A percentile compares a stretch with the other conserved stretches of the same genome.
phyloP scores from a whole-genome alignment of 305 asterid species.

The Fraxinus velutina region DNA sequence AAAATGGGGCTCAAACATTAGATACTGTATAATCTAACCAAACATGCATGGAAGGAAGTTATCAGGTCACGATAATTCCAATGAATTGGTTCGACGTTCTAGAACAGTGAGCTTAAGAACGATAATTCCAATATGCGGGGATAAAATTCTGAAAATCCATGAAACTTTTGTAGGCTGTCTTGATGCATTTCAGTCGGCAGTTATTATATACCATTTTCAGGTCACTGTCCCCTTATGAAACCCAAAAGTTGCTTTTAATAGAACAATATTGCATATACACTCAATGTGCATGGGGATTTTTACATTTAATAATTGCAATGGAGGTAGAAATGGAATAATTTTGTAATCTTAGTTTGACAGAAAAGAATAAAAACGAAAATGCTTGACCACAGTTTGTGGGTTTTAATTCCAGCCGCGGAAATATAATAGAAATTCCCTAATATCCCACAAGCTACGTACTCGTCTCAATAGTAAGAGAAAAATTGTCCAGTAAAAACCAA shows the following conservation, averaged over 20 bases:
- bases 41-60: neutral
- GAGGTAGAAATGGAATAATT: neutral
- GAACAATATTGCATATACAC: neutral
- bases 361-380: neutral
- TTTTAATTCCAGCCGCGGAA: neutral
- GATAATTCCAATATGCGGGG: constrained; percentile 23
- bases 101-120: neutral
- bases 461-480: neutral
- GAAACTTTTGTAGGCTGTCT: neutral
- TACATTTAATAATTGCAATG: neutral
- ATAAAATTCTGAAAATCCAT: neutral
- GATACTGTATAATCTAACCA: neutral
- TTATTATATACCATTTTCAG: neutral
- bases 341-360: neutral
- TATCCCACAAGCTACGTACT: neutral
- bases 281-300: neutral
- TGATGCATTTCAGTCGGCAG: constrained; percentile 26
- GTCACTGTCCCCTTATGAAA: neutral
- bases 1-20: neutral
- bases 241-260: neutral
- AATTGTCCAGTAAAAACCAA: neutral
- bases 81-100: constrained; percentile 2
- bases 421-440: neutral
- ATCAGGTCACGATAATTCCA: neutral
- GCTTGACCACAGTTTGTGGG: neutral